A percentile compares a stretch with the other conserved stretches of the same genome.
These are phyloP conservation scores for Cylindrotheca closterium DNA, from an alignment of 108 stramenopile genomes.

Conservation along the genomic window DNA sequence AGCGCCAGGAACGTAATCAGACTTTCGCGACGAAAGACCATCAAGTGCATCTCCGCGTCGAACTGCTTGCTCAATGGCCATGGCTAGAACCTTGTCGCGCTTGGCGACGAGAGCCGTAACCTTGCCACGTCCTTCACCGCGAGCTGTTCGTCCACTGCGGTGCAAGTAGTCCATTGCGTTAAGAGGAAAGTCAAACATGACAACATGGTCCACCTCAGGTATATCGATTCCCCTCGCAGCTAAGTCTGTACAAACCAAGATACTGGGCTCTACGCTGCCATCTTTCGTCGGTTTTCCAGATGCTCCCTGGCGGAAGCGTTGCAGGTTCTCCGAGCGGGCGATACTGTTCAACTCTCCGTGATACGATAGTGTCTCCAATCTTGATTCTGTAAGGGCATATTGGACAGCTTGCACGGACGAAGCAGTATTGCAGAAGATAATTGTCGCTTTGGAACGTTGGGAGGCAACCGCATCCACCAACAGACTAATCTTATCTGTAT, in stretches of 20 bases:
- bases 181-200: constrained; percentile 92
- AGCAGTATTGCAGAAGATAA: constrained; percentile 95
- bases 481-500: constrained; percentile 84
- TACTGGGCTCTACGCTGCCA: constrained; percentile 17
- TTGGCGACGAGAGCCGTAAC: constrained; percentile 88
- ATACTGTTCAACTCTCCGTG: constrained; percentile 80
- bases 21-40: constrained; percentile 75
- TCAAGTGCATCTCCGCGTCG: constrained; percentile 78
- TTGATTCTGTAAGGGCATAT: constrained; percentile 74
- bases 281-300: constrained; percentile 18
- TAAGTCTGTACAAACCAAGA: constrained; percentile 87
- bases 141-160: constrained; percentile 89
- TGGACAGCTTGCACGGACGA: constrained; percentile 69
- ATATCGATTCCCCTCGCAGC: constrained; percentile 90
- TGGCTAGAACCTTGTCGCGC: constrained; percentile 83
- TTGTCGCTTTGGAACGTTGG: constrained; percentile 37
- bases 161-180: constrained; percentile 86
- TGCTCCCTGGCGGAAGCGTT: constrained; percentile 43
- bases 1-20: constrained; percentile 69
- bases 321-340: constrained; percentile 54
- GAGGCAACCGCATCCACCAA: constrained; percentile 72
- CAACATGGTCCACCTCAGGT: constrained; percentile 84
- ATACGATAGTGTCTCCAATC: constrained; percentile 64
- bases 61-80: constrained; percentile 82
- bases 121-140: constrained; percentile 70